Conservation (phyloP, 2,329 filamentous ascomycete species). For the Pseudofabraea citricarpa region DNA sequence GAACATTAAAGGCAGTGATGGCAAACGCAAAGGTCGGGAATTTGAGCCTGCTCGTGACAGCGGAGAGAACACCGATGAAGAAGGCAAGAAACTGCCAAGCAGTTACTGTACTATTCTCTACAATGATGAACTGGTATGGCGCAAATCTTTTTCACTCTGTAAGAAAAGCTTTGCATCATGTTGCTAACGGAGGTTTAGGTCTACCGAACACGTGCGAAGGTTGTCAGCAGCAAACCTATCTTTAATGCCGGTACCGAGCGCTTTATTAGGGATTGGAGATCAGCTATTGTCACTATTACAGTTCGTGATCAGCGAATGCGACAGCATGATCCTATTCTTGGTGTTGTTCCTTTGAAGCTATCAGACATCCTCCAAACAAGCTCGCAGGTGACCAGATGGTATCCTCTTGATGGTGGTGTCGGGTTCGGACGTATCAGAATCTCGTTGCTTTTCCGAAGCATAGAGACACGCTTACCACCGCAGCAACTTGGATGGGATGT, state of each 20-base stretch:
- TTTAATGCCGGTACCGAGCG: conserved; percentile 95
- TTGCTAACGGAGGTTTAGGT: conserved; percentile 35
- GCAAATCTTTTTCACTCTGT: conserved; percentile 3
- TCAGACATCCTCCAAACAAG: conserved; percentile 83
- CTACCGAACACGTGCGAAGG: conserved; percentile 93
- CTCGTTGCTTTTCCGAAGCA: conserved; percentile 82
- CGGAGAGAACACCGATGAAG: conserved; percentile 83
- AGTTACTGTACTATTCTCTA: conserved; percentile 90
- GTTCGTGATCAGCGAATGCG: conserved; percentile 86
- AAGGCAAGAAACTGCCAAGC: conserved; percentile 73
- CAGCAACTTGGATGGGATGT: conserved; percentile 90
- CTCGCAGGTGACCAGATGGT: conserved; percentile 82
- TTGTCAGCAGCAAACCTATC: conserved; percentile 89
- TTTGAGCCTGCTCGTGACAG: conserved; percentile 83
- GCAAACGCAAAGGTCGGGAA: conserved; percentile 77
- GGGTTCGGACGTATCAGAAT: conserved; percentile 88
- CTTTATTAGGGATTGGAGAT: conserved; percentile 91
- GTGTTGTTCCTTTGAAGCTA: conserved; percentile 83
- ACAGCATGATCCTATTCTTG: conserved; percentile 91
- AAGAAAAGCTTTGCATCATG: neutral
- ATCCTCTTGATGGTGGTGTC: conserved; percentile 91
- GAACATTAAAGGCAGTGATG: conserved; percentile 79
- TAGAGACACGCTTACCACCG: conserved; percentile 82
- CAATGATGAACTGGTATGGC: conserved; percentile 72
- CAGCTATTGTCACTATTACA: conserved; percentile 77